These are phyloP conservation scores for Kazachstania viticola DNA, from an alignment of 805 yeast genomes.

Conservation along the genomic window DNA sequence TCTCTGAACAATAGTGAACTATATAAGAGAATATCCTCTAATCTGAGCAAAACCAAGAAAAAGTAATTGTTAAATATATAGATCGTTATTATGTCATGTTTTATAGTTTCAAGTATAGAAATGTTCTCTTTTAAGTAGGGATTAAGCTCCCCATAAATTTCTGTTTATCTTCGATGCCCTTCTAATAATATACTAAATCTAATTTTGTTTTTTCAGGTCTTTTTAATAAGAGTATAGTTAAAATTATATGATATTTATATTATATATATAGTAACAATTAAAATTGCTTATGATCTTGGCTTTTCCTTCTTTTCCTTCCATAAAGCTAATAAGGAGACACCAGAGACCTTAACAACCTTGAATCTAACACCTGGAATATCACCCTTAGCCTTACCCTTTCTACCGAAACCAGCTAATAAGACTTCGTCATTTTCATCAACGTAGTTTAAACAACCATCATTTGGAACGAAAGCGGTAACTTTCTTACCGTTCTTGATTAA, in stretches of 20 bases:
- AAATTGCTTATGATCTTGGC: conserved; percentile 97
- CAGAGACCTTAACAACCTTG: conserved; percentile 99
- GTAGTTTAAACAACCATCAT: conserved; percentile 99
- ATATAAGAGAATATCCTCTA: conserved; percentile 59
- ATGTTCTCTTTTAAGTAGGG: too few species aligned
- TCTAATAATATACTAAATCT: too few species aligned
- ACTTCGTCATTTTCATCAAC: conserved; percentile 99
- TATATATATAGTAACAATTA: too few species aligned
- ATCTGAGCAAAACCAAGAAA: conserved; percentile 23
- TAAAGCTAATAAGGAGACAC: conserved; percentile 98
- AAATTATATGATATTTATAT: too few species aligned
- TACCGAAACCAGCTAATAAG: conserved; percentile 99
- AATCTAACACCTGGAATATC: conserved; percentile 99
- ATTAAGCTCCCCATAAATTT: too few species aligned
- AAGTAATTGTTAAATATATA: too few species aligned
- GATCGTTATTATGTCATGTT: too few species aligned
- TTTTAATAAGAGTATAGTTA: too few species aligned
- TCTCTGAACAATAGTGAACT: conserved; percentile 58
- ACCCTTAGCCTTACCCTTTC: conserved; percentile 99
- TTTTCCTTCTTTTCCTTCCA: conserved; percentile 99
- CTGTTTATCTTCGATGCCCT: too few species aligned
- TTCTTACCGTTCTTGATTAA: conserved; percentile 99
- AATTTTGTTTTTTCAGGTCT: too few species aligned
- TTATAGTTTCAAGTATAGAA: too few species aligned
- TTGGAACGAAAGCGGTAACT: conserved; percentile 99